These are phyloP conservation scores for Phytophthora europaea DNA, from an alignment of 352 stramenopile species.

Conservation along the genomic window DNA sequence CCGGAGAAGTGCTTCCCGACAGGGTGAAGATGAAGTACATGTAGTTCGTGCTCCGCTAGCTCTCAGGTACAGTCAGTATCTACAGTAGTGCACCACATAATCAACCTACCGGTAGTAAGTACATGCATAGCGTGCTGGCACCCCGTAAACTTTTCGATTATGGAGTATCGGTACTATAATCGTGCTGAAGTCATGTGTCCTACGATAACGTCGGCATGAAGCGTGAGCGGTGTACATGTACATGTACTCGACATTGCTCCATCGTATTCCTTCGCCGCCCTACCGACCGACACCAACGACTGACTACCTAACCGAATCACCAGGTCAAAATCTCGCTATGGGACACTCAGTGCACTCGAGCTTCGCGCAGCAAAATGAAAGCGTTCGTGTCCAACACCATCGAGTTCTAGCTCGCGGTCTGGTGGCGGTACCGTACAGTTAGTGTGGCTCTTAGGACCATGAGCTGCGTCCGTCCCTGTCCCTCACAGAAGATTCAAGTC, in stretches of 20 bases:
- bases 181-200: not conserved
- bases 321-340: no score
- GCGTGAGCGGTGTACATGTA: not conserved
- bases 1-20: not conserved
- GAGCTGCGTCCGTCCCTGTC: not conserved
- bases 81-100: no score
- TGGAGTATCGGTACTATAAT: not conserved
- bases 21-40: not conserved
- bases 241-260: not conserved
- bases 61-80: no score
- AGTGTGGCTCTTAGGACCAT: not conserved
- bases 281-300: no score
- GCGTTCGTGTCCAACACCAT: slow-evolving; percentile 28
- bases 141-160: not conserved
- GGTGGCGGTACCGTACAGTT: slow-evolving; percentile 5
- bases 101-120: no score
- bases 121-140: not conserved
- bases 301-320: no score
- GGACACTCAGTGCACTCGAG: no score
- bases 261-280: not conserved
- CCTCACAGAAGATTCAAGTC: slow-evolving; percentile 7
- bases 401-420: not conserved
- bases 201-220: not conserved
- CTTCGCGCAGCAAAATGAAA: not conserved
- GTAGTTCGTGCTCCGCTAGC: no score